These are phyloP conservation scores for Debaryomyces hansenii DNA, from an alignment of 805 yeast genomes.

Conservation along the genomic window DNA sequence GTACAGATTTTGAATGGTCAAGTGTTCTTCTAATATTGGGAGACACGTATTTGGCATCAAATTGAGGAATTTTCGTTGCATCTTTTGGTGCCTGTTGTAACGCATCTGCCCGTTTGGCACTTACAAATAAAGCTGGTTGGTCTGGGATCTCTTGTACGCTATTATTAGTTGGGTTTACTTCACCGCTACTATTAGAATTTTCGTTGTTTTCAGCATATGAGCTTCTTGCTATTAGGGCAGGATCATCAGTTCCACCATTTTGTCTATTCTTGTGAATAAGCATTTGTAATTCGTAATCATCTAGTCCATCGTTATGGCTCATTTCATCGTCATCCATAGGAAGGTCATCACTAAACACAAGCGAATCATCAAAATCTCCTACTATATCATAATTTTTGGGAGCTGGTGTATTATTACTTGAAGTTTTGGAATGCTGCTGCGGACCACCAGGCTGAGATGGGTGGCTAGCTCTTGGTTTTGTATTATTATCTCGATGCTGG, in stretches of 20 bases:
- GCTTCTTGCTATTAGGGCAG: neutral
- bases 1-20: slow-evolving; percentile 69
- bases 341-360: slow-evolving; percentile 40
- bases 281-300: slow-evolving; percentile 24
- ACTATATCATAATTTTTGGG: slow-evolving; percentile 11
- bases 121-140: slow-evolving; percentile 46
- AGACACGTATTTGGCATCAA: slow-evolving; percentile 51
- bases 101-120: slow-evolving; percentile 63
- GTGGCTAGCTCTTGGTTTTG: neutral
- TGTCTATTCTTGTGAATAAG: slow-evolving; percentile 14
- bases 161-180: neutral
- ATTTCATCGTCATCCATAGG: slow-evolving; percentile 9
- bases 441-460: neutral
- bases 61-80: slow-evolving; percentile 54
- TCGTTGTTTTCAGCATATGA: neutral
- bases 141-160: neutral
- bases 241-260: slow-evolving; percentile 5
- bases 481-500: neutral
- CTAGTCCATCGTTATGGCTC: slow-evolving; percentile 16
- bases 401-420: neutral
- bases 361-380: slow-evolving; percentile 42
- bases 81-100: slow-evolving; percentile 44
- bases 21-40: slow-evolving; percentile 53
- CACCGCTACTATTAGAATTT: slow-evolving; percentile 1
- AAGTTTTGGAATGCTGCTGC: neutral